phyloP scores from a whole-genome alignment of 2,329 filamentous ascomycete genomes.

The Cladobotryum mycophilum region DNA sequence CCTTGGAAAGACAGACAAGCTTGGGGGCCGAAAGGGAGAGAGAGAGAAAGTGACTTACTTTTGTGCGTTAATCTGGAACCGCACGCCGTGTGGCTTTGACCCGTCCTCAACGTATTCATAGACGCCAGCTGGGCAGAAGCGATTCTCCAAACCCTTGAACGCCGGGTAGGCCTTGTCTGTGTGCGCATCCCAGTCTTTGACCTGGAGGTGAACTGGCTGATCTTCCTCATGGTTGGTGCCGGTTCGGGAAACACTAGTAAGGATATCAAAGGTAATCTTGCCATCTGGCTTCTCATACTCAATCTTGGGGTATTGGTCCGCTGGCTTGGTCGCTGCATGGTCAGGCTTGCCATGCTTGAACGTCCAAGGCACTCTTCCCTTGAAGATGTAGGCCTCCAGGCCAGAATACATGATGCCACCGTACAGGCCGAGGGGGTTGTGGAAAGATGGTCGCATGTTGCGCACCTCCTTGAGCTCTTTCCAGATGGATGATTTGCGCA shows the following conservation, averaged over 20 bases:
- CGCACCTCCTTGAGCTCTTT: constrained; percentile 89
- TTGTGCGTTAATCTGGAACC: constrained; percentile 96
- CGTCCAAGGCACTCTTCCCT: constrained; percentile 86
- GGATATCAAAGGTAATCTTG: constrained; percentile 89
- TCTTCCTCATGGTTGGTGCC: constrained; percentile 99
- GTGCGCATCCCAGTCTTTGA: constrained; percentile 92
- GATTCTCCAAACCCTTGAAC: constrained; percentile 89
- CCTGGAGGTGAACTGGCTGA: constrained; percentile 91
- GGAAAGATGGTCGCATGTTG: constrained; percentile 96
- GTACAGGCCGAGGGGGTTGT: constrained; percentile 76
- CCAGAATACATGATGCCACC: constrained; percentile 91
- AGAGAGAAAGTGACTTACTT: constrained; percentile 63
- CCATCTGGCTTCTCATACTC: constrained; percentile 96
- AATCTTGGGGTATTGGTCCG: constrained; percentile 78
- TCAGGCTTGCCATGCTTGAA: constrained; percentile 78
- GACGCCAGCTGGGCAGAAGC: constrained; percentile 94
- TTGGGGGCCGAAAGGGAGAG: not conserved
- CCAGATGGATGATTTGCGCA: constrained; percentile 86
- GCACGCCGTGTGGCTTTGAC: constrained; percentile 76
- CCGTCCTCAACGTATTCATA: constrained; percentile 97
- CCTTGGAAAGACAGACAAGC: not conserved
- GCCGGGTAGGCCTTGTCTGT: constrained; percentile 74
- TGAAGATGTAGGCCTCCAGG: constrained; percentile 80
- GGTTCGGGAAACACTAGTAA: constrained; percentile 90
- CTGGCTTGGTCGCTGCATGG: constrained; percentile 69